phyloP scores from a whole-genome alignment of 768 basidiomycete genomes.

The Jaapia argillacea region DNA sequence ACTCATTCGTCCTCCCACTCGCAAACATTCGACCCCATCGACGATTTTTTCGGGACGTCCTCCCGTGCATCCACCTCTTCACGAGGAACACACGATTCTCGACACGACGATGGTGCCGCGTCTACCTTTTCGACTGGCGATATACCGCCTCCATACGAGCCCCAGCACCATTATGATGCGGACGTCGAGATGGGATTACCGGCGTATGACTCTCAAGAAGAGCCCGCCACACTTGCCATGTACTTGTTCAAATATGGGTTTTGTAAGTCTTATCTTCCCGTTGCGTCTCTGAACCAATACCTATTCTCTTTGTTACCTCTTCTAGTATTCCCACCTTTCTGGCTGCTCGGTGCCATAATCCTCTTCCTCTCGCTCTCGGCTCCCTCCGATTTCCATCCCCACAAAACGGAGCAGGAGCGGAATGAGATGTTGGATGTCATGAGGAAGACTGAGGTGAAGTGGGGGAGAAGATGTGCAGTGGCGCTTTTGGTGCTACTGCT shows the following conservation, averaged over 20 bases:
- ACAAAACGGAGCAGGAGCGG: slow-evolving; percentile 27
- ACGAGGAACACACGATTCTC: too few species aligned
- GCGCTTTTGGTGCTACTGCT: slow-evolving; percentile 14
- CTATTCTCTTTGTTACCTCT: slow-evolving; percentile 3
- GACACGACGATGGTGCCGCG: too few species aligned
- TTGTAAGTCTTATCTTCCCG: slow-evolving; percentile 21
- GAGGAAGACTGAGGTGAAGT: slow-evolving; percentile 27
- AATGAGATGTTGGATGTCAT: slow-evolving; percentile 20
- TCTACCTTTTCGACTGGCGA: too few species aligned
- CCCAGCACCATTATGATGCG: too few species aligned
- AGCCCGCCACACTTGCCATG: slow-evolving; percentile 34
- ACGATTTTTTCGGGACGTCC: too few species aligned
- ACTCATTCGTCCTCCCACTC: too few species aligned
- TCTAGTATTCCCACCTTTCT: slow-evolving; percentile 39
- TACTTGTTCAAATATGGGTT: slow-evolving; percentile 42
- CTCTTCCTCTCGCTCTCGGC: slow-evolving; percentile 29
- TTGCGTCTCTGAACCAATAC: neutral
- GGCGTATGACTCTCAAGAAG: slow-evolving; percentile 21
- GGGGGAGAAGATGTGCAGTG: slow-evolving; percentile 29
- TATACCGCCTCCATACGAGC: too few species aligned
- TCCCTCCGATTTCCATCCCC: slow-evolving; percentile 23
- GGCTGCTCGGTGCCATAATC: slow-evolving; percentile 32
- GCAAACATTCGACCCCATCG: too few species aligned
- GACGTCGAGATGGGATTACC: slow-evolving; percentile 16
- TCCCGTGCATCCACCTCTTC: too few species aligned